Evolutionary conservation across 768 basidiomycete genomes (phyloP).

Genomic region (Mrakia gelida): DNA sequence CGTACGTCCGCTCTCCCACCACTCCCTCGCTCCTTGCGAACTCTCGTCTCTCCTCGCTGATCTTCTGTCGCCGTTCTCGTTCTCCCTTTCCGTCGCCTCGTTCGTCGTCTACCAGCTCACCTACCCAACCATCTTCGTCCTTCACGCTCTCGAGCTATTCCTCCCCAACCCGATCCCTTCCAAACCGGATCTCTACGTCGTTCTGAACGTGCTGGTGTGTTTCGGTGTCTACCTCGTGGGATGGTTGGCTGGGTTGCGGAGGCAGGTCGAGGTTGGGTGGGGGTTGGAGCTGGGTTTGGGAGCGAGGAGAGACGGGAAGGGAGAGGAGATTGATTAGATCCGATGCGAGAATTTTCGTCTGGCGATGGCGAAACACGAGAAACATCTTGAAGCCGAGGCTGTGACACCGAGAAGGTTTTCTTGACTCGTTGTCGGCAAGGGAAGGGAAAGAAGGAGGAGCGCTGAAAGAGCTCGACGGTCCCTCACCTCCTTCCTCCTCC

Average conservation of each 20-base stretch:
- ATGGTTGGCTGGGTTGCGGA: constrained; percentile 88
- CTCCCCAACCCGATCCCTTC: constrained; percentile 66
- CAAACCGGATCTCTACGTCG: constrained; percentile 71
- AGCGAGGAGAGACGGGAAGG: not conserved
- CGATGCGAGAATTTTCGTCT: no score
- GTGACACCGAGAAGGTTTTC: no score
- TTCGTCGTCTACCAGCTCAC: constrained; percentile 46
- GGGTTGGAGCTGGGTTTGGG: constrained; percentile 38
- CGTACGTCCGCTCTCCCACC: constrained; percentile 31
- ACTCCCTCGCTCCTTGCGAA: not conserved
- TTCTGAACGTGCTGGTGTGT: constrained; percentile 76
- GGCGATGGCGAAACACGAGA: no score
- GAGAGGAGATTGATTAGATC: no score
- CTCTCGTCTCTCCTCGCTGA: not conserved
- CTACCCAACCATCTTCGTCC: constrained; percentile 54
- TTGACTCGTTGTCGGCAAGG: no score
- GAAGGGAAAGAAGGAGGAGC: no score
- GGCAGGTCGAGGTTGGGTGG: constrained; percentile 75
- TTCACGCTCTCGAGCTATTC: constrained; percentile 64
- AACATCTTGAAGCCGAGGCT: no score
- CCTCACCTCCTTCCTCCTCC: no score
- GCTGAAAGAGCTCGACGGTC: no score
- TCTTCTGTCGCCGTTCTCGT: constrained; percentile 30
- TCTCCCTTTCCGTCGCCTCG: constrained; percentile 55
- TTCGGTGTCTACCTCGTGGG: constrained; percentile 71